phyloP scores from a whole-genome alignment of 768 basidiomycete species.

The Russula foetens region DNA sequence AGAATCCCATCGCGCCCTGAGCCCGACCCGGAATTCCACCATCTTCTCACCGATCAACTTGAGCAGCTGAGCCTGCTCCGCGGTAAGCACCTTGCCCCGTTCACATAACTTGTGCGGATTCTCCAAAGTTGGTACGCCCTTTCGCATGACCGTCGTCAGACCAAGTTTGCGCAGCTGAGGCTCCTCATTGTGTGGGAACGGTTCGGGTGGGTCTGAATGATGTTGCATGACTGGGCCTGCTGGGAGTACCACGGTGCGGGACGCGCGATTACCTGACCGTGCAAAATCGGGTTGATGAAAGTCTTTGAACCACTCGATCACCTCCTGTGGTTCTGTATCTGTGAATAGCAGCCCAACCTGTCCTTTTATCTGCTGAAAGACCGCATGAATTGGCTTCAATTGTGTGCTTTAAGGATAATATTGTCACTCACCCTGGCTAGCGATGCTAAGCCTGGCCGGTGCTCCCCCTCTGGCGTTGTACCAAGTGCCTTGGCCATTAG shows the following conservation, averaged over 20 bases:
- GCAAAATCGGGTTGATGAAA: conserved; percentile 90
- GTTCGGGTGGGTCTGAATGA: conserved; percentile 73
- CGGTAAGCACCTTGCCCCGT: conserved; percentile 67
- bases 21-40: conserved; percentile 72
- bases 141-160: conserved; percentile 72
- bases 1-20: conserved; percentile 68
- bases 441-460: conserved; percentile 66
- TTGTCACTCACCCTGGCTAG: conserved; percentile 57
- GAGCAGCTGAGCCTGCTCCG: conserved; percentile 87
- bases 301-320: conserved; percentile 88
- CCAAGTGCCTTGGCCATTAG: conserved; percentile 98
- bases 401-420: neutral
- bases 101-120: conserved; percentile 79
- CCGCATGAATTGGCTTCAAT: neutral
- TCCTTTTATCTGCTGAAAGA: conserved; percentile 78
- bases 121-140: conserved; percentile 80
- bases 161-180: conserved; percentile 93
- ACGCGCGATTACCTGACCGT: conserved; percentile 75
- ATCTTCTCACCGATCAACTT: conserved; percentile 88
- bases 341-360: conserved; percentile 94
- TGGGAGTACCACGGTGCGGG: conserved; percentile 66
- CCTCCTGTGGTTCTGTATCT: conserved; percentile 81
- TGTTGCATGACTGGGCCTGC: conserved; percentile 78
- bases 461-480: conserved; percentile 78
- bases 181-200: conserved; percentile 96